phyloP scores from a whole-genome alignment of 2,329 filamentous ascomycete genomes.

The Diaporthe ampelina region DNA sequence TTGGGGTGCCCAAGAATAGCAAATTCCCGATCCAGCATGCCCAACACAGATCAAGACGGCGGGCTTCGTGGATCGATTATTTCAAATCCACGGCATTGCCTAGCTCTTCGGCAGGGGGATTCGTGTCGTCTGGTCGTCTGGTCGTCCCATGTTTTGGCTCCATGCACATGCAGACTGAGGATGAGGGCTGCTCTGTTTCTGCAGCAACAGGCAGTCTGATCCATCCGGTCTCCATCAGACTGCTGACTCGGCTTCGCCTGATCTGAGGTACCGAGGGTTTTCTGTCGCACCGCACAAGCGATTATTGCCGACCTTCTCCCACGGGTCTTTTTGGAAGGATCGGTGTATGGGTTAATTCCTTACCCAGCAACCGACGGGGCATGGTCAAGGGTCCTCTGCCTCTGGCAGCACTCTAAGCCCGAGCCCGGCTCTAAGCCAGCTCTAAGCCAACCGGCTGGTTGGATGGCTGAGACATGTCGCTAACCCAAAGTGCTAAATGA shows the following conservation, averaged over 20 bases:
- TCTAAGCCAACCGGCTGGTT: slow-evolving; percentile 26
- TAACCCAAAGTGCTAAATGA: not conserved
- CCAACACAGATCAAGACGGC: slow-evolving; percentile 8
- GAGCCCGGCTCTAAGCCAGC: not conserved
- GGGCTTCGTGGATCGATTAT: not conserved
- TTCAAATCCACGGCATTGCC: slow-evolving; percentile 7
- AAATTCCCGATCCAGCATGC: slow-evolving; percentile 12
- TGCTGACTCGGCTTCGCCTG: slow-evolving; percentile 22
- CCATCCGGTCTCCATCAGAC: slow-evolving; percentile 14
- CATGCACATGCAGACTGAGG: slow-evolving; percentile 31
- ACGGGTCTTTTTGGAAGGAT: not conserved
- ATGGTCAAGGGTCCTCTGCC: slow-evolving; percentile 22
- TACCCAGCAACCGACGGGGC: slow-evolving; percentile 28
- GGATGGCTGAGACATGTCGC: slow-evolving; percentile 28
- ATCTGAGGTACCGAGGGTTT: slow-evolving; percentile 5
- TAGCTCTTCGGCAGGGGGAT: slow-evolving; percentile 13
- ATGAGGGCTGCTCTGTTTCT: slow-evolving; percentile 36
- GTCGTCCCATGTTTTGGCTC: slow-evolving; percentile 28
- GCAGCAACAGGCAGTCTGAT: slow-evolving; percentile 37
- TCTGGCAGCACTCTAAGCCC: slow-evolving; percentile 24
- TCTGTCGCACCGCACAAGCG: slow-evolving; percentile 7
- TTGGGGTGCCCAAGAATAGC: slow-evolving; percentile 13
- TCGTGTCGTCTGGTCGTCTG: slow-evolving; percentile 26
- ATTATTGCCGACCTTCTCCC: not conserved
- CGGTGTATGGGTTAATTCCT: slow-evolving; percentile 26